Conservation (phyloP, 176 grass and related monocot species). For the Musa troglodytarum region DNA sequence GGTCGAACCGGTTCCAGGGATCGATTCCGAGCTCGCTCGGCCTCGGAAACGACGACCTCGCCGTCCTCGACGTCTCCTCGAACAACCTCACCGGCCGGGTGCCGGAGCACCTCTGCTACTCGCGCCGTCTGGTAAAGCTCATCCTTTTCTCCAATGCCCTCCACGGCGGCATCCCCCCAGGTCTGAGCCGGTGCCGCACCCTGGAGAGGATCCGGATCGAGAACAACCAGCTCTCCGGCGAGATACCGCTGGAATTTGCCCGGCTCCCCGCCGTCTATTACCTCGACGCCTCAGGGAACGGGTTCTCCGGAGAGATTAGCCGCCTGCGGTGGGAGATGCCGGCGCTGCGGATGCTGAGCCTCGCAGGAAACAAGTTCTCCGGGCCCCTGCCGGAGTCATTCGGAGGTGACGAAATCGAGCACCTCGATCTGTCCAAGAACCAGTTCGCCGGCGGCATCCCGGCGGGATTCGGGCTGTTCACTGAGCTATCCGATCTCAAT, state of each 20-base stretch:
- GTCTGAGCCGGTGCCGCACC: slow-evolving; percentile 1
- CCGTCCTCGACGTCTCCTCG: slow-evolving; percentile 11
- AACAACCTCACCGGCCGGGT: slow-evolving; percentile 4
- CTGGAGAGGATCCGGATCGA: slow-evolving; percentile 13
- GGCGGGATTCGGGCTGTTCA: not conserved
- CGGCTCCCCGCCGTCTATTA: not conserved
- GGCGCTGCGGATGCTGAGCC: not conserved
- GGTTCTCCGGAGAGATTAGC: slow-evolving; percentile 1
- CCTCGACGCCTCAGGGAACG: slow-evolving; percentile 5
- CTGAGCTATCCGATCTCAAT: not conserved
- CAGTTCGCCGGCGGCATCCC: not conserved
- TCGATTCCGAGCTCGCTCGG: slow-evolving; percentile 5
- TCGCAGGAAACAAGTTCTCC: slow-evolving; percentile 1
- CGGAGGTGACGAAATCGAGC: slow-evolving; percentile 1
- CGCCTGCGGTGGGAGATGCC: slow-evolving; percentile 4
- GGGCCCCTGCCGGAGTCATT: slow-evolving; percentile 3
- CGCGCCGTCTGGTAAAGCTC: slow-evolving; percentile 1
- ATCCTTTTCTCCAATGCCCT: slow-evolving; percentile 9
- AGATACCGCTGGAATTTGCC: not conserved
- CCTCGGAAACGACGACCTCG: not conserved
- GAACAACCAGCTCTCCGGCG: slow-evolving; percentile 14
- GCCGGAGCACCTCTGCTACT: slow-evolving; percentile 10
- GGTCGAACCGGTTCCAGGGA: slow-evolving; percentile 1
- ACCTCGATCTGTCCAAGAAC: slow-evolving; percentile 12
- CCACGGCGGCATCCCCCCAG: not conserved